Conservation (phyloP, 2,329 filamentous ascomycete species). For the Teratosphaeria viscida region DNA sequence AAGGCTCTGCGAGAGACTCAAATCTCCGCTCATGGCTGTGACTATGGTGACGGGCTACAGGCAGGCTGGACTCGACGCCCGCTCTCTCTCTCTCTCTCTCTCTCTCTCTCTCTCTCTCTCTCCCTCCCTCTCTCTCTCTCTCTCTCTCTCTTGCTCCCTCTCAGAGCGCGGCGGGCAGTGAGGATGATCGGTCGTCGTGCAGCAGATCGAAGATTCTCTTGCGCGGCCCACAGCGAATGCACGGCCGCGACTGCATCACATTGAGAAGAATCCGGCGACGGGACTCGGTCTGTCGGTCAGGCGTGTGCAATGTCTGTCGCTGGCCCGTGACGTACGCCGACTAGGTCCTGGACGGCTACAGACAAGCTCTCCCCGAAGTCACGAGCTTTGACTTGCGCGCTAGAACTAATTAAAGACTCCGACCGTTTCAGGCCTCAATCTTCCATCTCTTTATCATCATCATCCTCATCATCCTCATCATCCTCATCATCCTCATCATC, state of each 20-base stretch:
- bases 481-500: neutral
- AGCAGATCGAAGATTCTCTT: slow-evolving; percentile 3
- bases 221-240: slow-evolving; percentile 6
- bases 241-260: slow-evolving; percentile 3
- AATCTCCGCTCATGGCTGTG: slow-evolving; percentile 64
- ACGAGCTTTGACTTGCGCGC: neutral
- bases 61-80: neutral
- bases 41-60: neutral
- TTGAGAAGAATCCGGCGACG: neutral
- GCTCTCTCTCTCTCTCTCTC: neutral
- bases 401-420: neutral
- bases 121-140: neutral
- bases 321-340: neutral
- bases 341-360: neutral
- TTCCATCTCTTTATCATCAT: neutral
- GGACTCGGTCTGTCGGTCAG: neutral
- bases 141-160: too few species aligned
- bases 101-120: neutral
- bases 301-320: neutral
- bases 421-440: neutral
- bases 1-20: slow-evolving; percentile 83
- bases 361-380: neutral
- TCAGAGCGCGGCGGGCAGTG: neutral
- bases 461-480: neutral
- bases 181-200: slow-evolving; percentile 1